These are phyloP conservation scores for Cicer yamashitae DNA, from an alignment of 306 rosid species.

Conservation along the genomic window DNA sequence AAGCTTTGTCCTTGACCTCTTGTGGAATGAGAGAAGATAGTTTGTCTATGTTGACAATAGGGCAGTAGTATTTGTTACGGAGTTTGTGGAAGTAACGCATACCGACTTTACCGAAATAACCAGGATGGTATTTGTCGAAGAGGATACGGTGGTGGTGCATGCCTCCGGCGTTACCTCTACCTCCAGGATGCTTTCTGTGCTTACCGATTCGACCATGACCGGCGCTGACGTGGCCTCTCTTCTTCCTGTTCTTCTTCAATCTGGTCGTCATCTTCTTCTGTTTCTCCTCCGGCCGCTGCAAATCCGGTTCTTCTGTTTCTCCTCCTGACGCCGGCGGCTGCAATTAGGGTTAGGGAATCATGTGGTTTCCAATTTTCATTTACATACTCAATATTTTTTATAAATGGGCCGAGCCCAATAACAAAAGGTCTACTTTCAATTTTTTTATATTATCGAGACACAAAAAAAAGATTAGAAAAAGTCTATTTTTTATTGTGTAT, in stretches of 20 bases:
- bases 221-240: constrained; percentile 20
- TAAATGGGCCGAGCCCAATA: neutral
- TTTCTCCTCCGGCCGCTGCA: neutral
- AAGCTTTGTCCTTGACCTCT: neutral
- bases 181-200: constrained; percentile 19
- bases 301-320: neutral
- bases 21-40: neutral
- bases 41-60: neutral
- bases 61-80: neutral
- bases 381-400: neutral
- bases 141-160: constrained; percentile 14
- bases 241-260: constrained; percentile 12
- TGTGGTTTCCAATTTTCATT: neutral
- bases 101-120: constrained; percentile 13
- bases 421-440: no score
- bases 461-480: no score
- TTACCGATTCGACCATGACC: constrained; percentile 17
- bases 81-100: constrained; percentile 18
- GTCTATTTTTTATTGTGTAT: no score
- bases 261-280: neutral
- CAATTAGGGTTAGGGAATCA: neutral
- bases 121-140: constrained; percentile 21
- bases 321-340: neutral
- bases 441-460: no score
- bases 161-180: constrained; percentile 4